Evolutionary conservation across 441 rosid species (phyloP), one percentile per base, ranked within the genome.

Genomic region (Breynia disticha): DNA sequence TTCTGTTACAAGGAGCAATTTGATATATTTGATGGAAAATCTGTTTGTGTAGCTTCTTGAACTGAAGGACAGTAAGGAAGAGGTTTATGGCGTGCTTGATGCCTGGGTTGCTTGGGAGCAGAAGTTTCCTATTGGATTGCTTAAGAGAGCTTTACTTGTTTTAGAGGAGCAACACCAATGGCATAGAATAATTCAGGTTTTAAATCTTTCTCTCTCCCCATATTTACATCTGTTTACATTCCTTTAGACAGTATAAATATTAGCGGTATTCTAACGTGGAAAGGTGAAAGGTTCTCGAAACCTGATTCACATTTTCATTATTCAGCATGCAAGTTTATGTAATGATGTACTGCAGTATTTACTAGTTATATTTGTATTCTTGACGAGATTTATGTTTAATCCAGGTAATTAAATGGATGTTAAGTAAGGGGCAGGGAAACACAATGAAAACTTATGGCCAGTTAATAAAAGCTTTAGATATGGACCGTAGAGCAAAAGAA

Each of bases 91-190:
- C 67, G 76, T 91, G 72, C 87, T 91, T 46, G 95, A 91, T 76
- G 90, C 94, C 39, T 91, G 97, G 95, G 89, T 91, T 66, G 97
- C 98, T 48, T 86, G 94, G 90, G 97, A 91, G 76, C 80, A 71
- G 19, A 79, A 67, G 14, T 91, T 91, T 67, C 98, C 97, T n/a
- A 72, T 86, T 67, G 90, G 72, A 16, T 69, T 86, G 21, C 80
- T 91, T 28, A 88, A 80, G 75, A 73, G 66, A 59, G 97, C 75
- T 48, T 66, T 91, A 67, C 56, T 74, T 59, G 71, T 65, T 62
- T 94, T 91, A 52, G 94, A 88, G 80, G 79, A 82, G 73, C 75
- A 88, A 64, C 81, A 86, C 18, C 95, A 88, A 55, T 88, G 97
- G 97, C 98, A 91, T 71, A 75, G 81, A 70, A 69, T 84, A 66